A percentile compares a stretch with the other conserved stretches of the same genome.
Evolutionary conservation across 2,329 filamentous ascomycete genomes (phyloP).

Genomic region (Diaporthe ilicicola): DNA sequence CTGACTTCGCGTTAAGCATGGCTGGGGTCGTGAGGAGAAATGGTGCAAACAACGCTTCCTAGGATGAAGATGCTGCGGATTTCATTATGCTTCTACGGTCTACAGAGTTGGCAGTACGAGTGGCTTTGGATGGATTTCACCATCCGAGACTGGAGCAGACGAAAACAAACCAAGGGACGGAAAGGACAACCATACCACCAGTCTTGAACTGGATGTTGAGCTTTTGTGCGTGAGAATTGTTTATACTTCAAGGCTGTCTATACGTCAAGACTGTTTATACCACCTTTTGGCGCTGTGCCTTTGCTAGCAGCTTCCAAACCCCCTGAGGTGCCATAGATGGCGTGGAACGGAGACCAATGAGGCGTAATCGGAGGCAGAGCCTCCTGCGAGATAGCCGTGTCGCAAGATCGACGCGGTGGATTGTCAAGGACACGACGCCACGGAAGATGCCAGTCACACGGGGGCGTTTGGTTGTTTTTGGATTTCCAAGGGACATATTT

Average conservation of each 20-base stretch:
- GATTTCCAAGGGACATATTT: background rate
- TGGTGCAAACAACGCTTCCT: background rate
- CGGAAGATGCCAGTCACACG: background rate
- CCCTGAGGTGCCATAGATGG: background rate
- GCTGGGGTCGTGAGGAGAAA: constrained; percentile 39
- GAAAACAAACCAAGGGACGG: background rate
- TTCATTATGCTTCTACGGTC: background rate
- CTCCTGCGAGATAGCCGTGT: background rate
- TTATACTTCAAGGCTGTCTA: too few species aligned
- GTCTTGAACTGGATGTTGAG: background rate
- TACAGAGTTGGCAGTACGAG: background rate
- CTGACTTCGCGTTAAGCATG: constrained; percentile 43
- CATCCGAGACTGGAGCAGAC: background rate
- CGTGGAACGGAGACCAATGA: background rate
- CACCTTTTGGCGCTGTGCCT: background rate
- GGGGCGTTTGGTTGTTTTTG: background rate
- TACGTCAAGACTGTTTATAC: too few species aligned
- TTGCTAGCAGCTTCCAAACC: background rate
- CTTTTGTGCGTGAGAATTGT: background rate
- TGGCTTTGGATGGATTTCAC: background rate
- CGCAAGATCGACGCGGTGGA: background rate
- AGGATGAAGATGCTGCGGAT: background rate
- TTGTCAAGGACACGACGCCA: background rate
- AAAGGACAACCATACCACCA: background rate
- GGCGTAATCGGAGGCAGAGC: background rate